phyloP scores from a whole-genome alignment of 768 basidiomycete species.

The Rubroboletus pulcherrimus region DNA sequence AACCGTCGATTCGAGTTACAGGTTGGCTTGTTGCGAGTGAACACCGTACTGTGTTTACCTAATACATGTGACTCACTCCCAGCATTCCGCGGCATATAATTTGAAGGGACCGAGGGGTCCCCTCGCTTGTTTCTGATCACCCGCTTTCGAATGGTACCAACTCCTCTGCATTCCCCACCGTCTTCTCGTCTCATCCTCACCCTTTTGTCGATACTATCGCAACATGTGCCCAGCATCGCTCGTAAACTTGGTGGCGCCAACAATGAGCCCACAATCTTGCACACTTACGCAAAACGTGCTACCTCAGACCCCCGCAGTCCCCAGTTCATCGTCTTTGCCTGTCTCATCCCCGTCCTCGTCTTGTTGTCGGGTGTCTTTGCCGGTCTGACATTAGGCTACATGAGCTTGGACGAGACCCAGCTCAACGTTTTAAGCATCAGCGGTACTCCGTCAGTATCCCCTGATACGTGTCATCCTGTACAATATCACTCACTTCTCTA shows the following conservation, averaged over 20 bases:
- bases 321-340: conserved; percentile 39
- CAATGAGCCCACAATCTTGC: conserved; percentile 15
- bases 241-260: conserved; percentile 17
- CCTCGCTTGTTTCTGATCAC: neutral
- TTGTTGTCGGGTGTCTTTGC: conserved; percentile 83
- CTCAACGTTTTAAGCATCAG: conserved; percentile 82
- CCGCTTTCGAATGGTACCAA: conserved; percentile 38
- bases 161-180: conserved; percentile 29
- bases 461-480: neutral
- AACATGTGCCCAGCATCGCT: conserved; percentile 43
- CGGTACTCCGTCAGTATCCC: conserved; percentile 65
- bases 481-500: neutral
- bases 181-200: conserved; percentile 45
- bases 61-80: neutral
- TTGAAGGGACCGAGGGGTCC: neutral
- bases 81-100: neutral
- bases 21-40: neutral
- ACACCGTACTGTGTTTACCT: neutral
- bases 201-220: conserved; percentile 39
- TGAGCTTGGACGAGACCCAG: conserved; percentile 91
- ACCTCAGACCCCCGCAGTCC: conserved; percentile 13
- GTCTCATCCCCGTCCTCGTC: conserved; percentile 82
- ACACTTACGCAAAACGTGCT: conserved; percentile 32
- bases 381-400: conserved; percentile 88
- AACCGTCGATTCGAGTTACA: neutral